A percentile compares a stretch with the other conserved stretches of the same genome.
Conservation (phyloP, 179 eudicot species). For the Beta lomatogona region DNA sequence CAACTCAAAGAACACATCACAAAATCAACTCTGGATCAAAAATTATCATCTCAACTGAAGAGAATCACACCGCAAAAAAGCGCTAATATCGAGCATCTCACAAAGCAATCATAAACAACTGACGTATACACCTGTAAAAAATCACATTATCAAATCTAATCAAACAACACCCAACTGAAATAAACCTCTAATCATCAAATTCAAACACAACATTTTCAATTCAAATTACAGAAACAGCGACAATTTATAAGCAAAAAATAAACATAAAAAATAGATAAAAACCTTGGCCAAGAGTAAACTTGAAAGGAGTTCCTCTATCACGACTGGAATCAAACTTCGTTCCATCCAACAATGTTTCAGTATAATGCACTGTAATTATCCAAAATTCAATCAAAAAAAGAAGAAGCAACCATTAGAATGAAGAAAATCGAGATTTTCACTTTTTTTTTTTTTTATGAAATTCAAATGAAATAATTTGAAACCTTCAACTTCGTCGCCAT, state of each 20-base stretch:
- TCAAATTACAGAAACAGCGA: not conserved
- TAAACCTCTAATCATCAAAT: no score
- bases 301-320: slow-evolving; percentile 74
- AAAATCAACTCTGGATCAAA: no score
- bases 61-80: not conserved
- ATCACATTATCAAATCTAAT: not conserved
- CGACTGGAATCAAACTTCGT: slow-evolving; percentile 86
- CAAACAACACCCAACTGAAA: not conserved
- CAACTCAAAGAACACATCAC: not conserved
- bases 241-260: not conserved
- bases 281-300: slow-evolving; percentile 92
- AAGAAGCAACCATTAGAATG: not conserved
- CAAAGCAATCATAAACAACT: no score
- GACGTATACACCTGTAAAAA: not conserved
- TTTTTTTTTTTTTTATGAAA: not conserved
- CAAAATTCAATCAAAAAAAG: slow-evolving; percentile 15
- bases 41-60: not conserved
- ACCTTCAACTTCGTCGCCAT: slow-evolving; percentile 93
- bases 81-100: no score
- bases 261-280: not conserved
- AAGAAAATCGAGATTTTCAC: not conserved
- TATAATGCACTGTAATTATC: slow-evolving; percentile 67
- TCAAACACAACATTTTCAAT: not conserved
- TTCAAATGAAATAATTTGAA: not conserved
- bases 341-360: slow-evolving; percentile 82